A percentile compares a stretch with the other conserved stretches of the same genome.
Evolutionary conservation across 2,329 filamentous ascomycete genomes (phyloP).

Genomic region (Lasiodiplodia citricola): DNA sequence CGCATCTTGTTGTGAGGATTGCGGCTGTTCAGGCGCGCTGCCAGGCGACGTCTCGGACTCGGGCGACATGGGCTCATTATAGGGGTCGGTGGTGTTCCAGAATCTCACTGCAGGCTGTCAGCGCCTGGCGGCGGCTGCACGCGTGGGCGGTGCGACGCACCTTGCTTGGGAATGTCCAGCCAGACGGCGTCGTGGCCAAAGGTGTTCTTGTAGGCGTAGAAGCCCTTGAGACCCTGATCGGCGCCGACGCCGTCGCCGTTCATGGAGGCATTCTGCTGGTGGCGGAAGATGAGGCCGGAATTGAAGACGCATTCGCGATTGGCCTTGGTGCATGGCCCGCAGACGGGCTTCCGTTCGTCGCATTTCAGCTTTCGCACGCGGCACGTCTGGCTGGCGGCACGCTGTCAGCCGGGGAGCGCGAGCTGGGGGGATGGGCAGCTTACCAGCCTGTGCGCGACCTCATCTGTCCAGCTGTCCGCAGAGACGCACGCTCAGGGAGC

Average conservation of each 20-base stretch:
- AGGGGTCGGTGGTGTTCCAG: conserved; percentile 66
- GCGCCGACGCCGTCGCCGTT: conserved; percentile 55
- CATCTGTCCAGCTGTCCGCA: conserved; percentile 34
- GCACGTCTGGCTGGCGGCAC: conserved; percentile 53
- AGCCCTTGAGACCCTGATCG: conserved; percentile 60
- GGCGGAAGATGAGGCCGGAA: conserved; percentile 68
- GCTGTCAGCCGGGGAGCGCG: conserved; percentile 23
- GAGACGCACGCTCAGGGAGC: conserved; percentile 21
- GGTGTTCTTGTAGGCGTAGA: conserved; percentile 71
- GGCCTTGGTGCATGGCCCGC: conserved; percentile 66
- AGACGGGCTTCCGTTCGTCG: conserved; percentile 66
- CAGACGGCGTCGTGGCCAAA: conserved; percentile 66
- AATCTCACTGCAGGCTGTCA: conserved; percentile 58
- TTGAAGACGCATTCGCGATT: conserved; percentile 65
- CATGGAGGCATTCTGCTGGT: conserved; percentile 73
- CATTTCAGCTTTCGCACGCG: conserved; percentile 69
- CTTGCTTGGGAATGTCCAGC: conserved; percentile 65
- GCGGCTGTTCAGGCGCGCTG: conserved; percentile 10
- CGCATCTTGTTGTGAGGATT: neutral
- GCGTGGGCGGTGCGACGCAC: conserved; percentile 42
- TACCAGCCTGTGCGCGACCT: conserved; percentile 49
- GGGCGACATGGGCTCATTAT: conserved; percentile 54
- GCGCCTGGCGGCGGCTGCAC: neutral
- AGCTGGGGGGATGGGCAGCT: conserved; percentile 27
- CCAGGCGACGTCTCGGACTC: conserved; percentile 23